Evolutionary conservation across 805 yeast species (phyloP).

Genomic region (Lachancea lanzarotensis): DNA sequence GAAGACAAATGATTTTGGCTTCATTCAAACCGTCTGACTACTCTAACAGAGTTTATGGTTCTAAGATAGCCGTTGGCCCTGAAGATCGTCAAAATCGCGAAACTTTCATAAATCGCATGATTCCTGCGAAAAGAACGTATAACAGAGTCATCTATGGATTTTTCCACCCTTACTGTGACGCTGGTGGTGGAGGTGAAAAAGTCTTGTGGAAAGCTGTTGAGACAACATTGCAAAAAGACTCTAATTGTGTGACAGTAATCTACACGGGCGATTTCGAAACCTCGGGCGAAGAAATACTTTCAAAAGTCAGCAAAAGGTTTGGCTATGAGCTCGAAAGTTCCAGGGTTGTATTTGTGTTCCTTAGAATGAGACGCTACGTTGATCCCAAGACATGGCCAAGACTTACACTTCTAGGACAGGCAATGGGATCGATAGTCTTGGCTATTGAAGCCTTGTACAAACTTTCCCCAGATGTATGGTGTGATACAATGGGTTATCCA

Average conservation of each 20-base stretch:
- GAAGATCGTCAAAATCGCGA: slow-evolving; percentile 12
- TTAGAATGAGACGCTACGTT: slow-evolving; percentile 51
- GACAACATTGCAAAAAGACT: slow-evolving; percentile 49
- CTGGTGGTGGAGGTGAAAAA: slow-evolving; percentile 98
- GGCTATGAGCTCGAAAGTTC: slow-evolving; percentile 43
- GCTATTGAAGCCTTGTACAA: slow-evolving; percentile 62
- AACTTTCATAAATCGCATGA: slow-evolving; percentile 10
- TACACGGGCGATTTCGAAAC: slow-evolving; percentile 63
- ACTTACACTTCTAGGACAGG: slow-evolving; percentile 82
- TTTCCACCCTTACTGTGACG: slow-evolving; percentile 92
- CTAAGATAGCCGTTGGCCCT: slow-evolving; percentile 4
- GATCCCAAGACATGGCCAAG: slow-evolving; percentile 69
- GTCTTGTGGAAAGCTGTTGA: slow-evolving; percentile 92
- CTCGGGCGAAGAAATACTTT: slow-evolving; percentile 43
- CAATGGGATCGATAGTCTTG: slow-evolving; percentile 66
- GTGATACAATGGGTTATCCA: slow-evolving; percentile 94
- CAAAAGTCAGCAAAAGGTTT: slow-evolving; percentile 51
- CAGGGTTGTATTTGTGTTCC: slow-evolving; percentile 56
- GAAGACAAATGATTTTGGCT: slow-evolving; percentile 35
- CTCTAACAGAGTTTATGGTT: slow-evolving; percentile 12
- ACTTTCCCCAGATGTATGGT: slow-evolving; percentile 80
- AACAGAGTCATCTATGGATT: slow-evolving; percentile 57
- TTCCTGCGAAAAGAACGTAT: slow-evolving; percentile 9
- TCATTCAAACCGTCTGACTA: slow-evolving; percentile 29
- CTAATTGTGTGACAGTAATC: slow-evolving; percentile 51